Evolutionary conservation across 441 rosid genomes (phyloP), one percentile per base, ranked within the genome.

Genomic region (Raphanus hybrid): DNA sequence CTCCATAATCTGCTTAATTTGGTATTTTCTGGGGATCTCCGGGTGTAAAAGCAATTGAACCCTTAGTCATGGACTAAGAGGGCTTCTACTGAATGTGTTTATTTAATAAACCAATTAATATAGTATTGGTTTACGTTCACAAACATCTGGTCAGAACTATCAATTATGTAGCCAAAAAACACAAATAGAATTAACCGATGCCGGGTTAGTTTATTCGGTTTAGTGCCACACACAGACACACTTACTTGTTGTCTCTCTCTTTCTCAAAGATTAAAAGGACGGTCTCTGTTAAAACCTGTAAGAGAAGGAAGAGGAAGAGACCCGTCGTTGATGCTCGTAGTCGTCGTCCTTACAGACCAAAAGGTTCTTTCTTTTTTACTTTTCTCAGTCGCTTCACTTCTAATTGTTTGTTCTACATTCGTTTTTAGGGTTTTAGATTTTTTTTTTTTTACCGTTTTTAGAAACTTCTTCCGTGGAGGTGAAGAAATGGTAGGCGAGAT

Each of bases 401-500:
- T 34, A 34, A 34, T 34, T 5, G 37, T 34, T 34, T 34, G 6
- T 34, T 35, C 37, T 4, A 34, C 37, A 34, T 34, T 34, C 26
- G 32, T 61, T 11, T 0, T 50, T 11, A 3, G 9, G 64, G 11
- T 41, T 7, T 20, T 11, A n/a, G 55, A 48, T 39, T 54, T 41
- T 45, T 27, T 58, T 23, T 23, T 23, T 23, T 23, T 23, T 23
- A 2, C 41, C 8, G 3, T 34, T 34, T 69, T 0, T n/a, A 5
- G 32, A 8, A 4, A 34, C 32, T 35, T 57, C 20, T 76, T 76
- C 75, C 75, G 15, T 70, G 80, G 75, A 41, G 60, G 55, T 43
- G 80, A 77, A 66, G 81, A 32, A 66, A 57, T n/a, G 45, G 71
- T 2, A 6, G 2, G 6, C 48, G 41, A 35, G 34, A 78, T 74